Evolutionary conservation across 306 rosid genomes (phyloP).

Genomic region (Albizia julibrissin): DNA sequence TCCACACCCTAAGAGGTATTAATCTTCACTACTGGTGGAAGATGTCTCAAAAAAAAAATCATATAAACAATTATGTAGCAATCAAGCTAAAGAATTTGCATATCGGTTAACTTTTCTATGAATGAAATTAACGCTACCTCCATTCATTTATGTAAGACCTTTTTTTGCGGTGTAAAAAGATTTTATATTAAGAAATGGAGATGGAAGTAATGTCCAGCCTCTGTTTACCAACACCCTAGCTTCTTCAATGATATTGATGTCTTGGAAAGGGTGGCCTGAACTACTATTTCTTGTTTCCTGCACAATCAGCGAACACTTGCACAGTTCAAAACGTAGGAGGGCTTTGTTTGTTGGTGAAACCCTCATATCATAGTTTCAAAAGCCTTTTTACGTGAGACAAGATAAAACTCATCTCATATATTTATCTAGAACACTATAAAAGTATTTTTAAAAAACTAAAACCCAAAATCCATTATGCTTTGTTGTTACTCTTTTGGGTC

Average conservation of each 20-base stretch:
- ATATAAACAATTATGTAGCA: background rate
- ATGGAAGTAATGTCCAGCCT: background rate
- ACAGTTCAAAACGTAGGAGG: no score
- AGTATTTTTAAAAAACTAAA: background rate
- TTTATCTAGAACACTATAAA: accelerated
- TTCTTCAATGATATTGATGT: background rate
- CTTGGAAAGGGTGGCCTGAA: background rate
- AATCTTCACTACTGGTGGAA: background rate
- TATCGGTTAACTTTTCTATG: background rate
- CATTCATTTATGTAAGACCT: no score
- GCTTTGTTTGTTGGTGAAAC: no score
- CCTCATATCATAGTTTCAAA: no score
- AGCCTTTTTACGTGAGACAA: accelerated
- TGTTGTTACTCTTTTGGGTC: background rate
- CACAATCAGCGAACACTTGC: no score
- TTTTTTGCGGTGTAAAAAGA: no score
- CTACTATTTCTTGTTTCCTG: background rate
- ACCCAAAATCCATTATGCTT: background rate
- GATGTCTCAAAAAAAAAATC: background rate
- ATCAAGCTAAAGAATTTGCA: background rate
- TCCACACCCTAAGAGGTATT: background rate
- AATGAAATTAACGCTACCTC: background rate
- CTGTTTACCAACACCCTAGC: background rate
- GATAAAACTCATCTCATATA: no score
- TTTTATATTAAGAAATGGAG: no score